A percentile compares a stretch with the other conserved stretches of the same genome.
Conservation (phyloP, 306 rosid species). For the Quillaja saponaria region DNA sequence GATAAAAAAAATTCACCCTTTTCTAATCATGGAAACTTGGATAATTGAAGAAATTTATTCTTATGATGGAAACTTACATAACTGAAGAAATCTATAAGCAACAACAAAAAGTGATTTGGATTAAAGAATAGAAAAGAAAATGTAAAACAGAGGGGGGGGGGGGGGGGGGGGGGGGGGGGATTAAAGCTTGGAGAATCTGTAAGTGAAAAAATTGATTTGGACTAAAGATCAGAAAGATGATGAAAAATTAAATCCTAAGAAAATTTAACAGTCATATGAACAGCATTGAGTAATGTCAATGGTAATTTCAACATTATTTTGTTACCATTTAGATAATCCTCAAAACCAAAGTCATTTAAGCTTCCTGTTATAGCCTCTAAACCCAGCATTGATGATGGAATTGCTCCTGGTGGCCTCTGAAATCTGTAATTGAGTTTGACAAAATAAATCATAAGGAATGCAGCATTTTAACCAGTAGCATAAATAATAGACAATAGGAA, state of each 20-base stretch:
- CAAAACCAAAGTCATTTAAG: slow-evolving; percentile 69
- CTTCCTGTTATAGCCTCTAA: slow-evolving; percentile 74
- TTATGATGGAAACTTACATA: background rate
- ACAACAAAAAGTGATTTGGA: too few species aligned
- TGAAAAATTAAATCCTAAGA: too few species aligned
- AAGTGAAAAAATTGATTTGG: background rate
- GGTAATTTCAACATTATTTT: slow-evolving; percentile 2
- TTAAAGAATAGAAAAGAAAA: too few species aligned
- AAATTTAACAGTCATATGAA: too few species aligned
- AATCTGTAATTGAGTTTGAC: slow-evolving; percentile 45
- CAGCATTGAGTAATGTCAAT: too few species aligned
- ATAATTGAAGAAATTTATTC: background rate
- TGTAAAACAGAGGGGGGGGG: too few species aligned
- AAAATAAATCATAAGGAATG: background rate
- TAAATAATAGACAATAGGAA: too few species aligned
- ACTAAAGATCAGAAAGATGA: too few species aligned
- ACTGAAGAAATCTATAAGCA: background rate
- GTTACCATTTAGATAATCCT: slow-evolving; percentile 81
- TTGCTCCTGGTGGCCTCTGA: slow-evolving; percentile 79
- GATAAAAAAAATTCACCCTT: background rate
- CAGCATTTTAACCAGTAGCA: background rate
- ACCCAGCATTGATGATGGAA: slow-evolving; percentile 68
- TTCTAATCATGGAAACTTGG: background rate
- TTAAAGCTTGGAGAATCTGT: slow-evolving; percentile 6
- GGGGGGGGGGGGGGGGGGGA: too few species aligned